These are phyloP conservation scores for Calonectria honghensis DNA, from an alignment of 2,329 filamentous ascomycete genomes.

Conservation along the genomic window DNA sequence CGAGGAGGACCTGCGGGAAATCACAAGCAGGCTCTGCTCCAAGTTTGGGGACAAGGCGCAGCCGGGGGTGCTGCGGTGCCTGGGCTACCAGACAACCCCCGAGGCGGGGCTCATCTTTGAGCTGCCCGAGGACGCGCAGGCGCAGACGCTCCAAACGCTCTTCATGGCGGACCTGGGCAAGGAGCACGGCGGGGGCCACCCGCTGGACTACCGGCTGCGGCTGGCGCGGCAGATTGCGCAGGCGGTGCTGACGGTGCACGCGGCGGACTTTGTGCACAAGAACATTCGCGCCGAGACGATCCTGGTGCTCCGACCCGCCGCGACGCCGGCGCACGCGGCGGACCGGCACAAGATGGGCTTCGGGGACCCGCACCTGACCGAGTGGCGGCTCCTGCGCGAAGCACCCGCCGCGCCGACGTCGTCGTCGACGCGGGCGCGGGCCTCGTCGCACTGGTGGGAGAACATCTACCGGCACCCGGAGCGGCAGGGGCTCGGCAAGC, in stretches of 20 bases:
- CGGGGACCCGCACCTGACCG: too few relatives aligned
- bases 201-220: not conserved
- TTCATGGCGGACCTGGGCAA: not conserved
- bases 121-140: not conserved
- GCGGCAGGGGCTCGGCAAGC: too few relatives aligned
- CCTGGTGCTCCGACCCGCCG: not conserved
- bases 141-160: not conserved
- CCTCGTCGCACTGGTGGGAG: too few relatives aligned
- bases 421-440: too few relatives aligned
- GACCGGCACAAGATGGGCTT: too few relatives aligned
- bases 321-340: too few relatives aligned
- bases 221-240: not conserved
- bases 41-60: not conserved
- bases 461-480: too few relatives aligned
- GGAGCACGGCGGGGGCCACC: not conserved
- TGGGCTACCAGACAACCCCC: not conserved
- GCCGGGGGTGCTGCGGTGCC: not conserved
- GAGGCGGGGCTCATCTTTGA: slow-evolving; percentile 6
- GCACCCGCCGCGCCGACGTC: too few relatives aligned
- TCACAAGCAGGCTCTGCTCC: not conserved
- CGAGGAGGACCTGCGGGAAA: not conserved
- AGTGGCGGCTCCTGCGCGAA: too few relatives aligned
- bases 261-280: not conserved
- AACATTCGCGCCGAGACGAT: not conserved
- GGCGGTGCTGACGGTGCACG: not conserved